phyloP scores from a whole-genome alignment of 768 basidiomycete species.

The Amanita rubescens region DNA sequence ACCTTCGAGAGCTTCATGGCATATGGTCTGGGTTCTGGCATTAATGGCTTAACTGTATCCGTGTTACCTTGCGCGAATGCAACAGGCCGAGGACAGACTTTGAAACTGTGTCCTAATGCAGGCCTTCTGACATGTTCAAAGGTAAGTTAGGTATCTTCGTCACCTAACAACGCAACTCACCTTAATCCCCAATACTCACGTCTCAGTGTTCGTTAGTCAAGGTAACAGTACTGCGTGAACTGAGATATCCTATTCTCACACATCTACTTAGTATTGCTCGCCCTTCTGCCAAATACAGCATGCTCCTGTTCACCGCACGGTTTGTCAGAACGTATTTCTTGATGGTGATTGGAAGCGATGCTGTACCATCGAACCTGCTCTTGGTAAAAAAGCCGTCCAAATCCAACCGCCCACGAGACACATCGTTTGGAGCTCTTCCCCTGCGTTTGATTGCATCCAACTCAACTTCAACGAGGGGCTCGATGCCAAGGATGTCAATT shows the following conservation, averaged over 20 bases:
- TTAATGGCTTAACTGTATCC: slow-evolving; percentile 13
- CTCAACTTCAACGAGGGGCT: slow-evolving; percentile 5
- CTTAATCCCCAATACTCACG: neutral
- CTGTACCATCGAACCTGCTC: slow-evolving; percentile 24
- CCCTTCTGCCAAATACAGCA: neutral
- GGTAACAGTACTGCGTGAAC: neutral
- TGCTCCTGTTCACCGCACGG: neutral
- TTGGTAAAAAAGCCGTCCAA: neutral
- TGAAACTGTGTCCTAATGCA: slow-evolving; percentile 10
- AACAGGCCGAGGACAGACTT: slow-evolving; percentile 3
- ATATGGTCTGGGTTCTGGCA: slow-evolving; percentile 23
- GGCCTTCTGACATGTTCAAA: slow-evolving; percentile 23
- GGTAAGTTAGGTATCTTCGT: slow-evolving; percentile 14
- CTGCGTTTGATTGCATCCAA: slow-evolving; percentile 1
- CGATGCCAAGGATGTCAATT: neutral
- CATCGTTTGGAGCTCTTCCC: neutral
- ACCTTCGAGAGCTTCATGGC: slow-evolving; percentile 21
- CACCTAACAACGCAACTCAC: neutral
- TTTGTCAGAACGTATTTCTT: neutral
- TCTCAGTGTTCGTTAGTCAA: slow-evolving; percentile 4
- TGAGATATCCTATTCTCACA: neutral
- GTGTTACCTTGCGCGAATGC: slow-evolving; percentile 17
- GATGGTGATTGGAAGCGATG: slow-evolving; percentile 25
- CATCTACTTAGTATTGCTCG: slow-evolving; percentile 1
- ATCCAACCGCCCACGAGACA: neutral